phyloP scores from a whole-genome alignment of 768 basidiomycete genomes.

The Suillus placidus region DNA sequence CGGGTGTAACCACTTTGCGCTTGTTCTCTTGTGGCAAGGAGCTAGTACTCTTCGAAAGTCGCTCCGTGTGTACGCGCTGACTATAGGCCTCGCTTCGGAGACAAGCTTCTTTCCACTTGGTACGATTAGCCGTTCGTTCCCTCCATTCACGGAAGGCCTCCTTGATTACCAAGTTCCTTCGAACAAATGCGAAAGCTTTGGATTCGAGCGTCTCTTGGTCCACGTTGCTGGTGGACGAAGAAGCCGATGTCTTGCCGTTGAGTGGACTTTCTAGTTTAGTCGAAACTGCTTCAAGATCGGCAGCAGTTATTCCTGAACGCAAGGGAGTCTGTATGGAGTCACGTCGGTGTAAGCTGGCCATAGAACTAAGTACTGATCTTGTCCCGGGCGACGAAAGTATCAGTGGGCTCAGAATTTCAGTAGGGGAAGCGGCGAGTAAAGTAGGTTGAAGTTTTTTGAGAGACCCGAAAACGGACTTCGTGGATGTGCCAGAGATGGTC shows the following conservation, averaged over 20 bases:
- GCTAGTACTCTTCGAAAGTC: slow-evolving; percentile 32
- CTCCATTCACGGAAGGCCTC: slow-evolving; percentile 50
- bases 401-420: slow-evolving; percentile 35
- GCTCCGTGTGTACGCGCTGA: slow-evolving; percentile 45
- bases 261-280: slow-evolving; percentile 7
- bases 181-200: slow-evolving; percentile 46
- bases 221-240: slow-evolving; percentile 8
- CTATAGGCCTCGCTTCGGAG: slow-evolving; percentile 63
- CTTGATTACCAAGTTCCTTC: slow-evolving; percentile 43
- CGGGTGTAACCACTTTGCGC: slow-evolving; percentile 27
- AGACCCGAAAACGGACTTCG: slow-evolving; percentile 24
- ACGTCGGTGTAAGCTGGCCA: slow-evolving; percentile 21
- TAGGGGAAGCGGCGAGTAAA: slow-evolving; percentile 23
- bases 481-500: slow-evolving; percentile 10
- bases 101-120: slow-evolving; percentile 65
- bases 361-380: slow-evolving; percentile 17
- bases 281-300: slow-evolving; percentile 15
- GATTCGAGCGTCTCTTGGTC: slow-evolving; percentile 36
- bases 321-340: slow-evolving; percentile 32
- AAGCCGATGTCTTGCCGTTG: slow-evolving; percentile 11
- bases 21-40: slow-evolving; percentile 21
- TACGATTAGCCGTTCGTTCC: slow-evolving; percentile 45
- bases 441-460: slow-evolving; percentile 31
- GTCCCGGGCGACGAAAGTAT: slow-evolving; percentile 29
- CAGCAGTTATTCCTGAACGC: slow-evolving; percentile 18